Evolutionary conservation across 2,329 filamentous ascomycete genomes (phyloP).

Genomic region (Trichoderma guizhouense): DNA sequence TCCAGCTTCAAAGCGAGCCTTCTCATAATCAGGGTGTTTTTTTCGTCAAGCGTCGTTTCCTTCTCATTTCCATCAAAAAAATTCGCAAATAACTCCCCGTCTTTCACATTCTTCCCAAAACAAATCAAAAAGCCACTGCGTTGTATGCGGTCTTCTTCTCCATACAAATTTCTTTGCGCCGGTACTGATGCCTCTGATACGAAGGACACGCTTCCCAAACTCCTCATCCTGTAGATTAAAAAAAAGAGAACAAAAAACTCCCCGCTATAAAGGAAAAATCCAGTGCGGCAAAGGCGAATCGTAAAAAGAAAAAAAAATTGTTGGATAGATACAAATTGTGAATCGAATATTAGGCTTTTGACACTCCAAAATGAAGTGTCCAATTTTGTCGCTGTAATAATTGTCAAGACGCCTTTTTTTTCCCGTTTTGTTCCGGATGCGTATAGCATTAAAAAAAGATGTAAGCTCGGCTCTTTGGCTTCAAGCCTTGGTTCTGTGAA

Average conservation of each 20-base stretch:
- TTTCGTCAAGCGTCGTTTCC: slow-evolving; percentile 20
- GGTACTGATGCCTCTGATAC: slow-evolving; percentile 13
- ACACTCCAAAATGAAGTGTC: not conserved
- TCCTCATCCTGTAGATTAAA: slow-evolving; percentile 9
- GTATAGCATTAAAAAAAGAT: slow-evolving; percentile 4
- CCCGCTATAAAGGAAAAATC: slow-evolving; percentile 18
- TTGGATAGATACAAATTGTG: slow-evolving; percentile 15
- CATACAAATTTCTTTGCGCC: slow-evolving; percentile 14
- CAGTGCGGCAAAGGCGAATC: not conserved
- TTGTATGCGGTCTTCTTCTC: slow-evolving; percentile 7
- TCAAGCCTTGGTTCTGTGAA: not conserved
- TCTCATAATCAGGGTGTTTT: slow-evolving; percentile 16
- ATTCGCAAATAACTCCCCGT: slow-evolving; percentile 15
- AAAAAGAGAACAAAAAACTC: slow-evolving; percentile 12
- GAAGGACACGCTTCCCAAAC: slow-evolving; percentile 17
- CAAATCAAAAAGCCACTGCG: not conserved
- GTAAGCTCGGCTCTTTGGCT: slow-evolving; percentile 1
- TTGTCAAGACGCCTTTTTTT: not conserved
- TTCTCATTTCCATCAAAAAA: slow-evolving; percentile 13
- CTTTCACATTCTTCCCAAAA: slow-evolving; percentile 12
- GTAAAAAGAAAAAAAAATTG: not conserved
- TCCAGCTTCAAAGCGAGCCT: slow-evolving; percentile 16
- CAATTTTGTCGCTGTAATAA: not conserved
- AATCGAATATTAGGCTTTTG: slow-evolving; percentile 18
- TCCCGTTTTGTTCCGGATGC: not conserved